Evolutionary conservation across 495 filamentous ascomycete genomes (phyloP).

Genomic region (Choiromyces venosus): DNA sequence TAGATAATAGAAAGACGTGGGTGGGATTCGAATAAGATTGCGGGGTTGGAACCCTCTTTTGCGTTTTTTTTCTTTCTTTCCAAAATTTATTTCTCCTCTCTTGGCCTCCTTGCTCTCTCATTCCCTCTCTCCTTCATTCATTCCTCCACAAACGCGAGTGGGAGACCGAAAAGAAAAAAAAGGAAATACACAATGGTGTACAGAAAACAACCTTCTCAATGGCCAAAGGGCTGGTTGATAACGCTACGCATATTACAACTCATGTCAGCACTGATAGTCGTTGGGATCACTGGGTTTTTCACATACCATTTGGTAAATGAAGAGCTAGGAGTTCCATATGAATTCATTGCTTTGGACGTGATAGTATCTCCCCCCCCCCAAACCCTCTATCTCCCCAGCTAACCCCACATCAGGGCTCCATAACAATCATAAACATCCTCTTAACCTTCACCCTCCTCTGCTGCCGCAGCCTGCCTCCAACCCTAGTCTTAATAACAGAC

Average conservation of each 20-base stretch:
- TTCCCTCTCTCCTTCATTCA: slow-evolving; percentile 8
- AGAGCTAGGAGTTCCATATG: slow-evolving; percentile 32
- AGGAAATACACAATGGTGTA: slow-evolving; percentile 7
- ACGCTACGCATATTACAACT: slow-evolving; percentile 29
- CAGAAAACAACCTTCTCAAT: slow-evolving; percentile 28
- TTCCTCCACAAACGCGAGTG: background rate
- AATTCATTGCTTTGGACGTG: slow-evolving; percentile 30
- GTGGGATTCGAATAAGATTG: background rate
- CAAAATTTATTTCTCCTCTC: slow-evolving; percentile 3
- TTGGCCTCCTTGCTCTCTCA: slow-evolving; percentile 5
- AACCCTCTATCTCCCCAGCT: background rate
- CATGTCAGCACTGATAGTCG: slow-evolving; percentile 15
- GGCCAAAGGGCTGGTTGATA: slow-evolving; percentile 34
- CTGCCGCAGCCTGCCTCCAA: slow-evolving; percentile 21
- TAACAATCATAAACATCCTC: slow-evolving; percentile 26
- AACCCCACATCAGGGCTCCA: slow-evolving; percentile 12
- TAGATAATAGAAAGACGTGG: background rate
- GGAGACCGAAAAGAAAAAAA: background rate
- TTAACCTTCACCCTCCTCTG: slow-evolving; percentile 21
- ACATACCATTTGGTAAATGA: slow-evolving; percentile 32
- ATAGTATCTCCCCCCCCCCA: slow-evolving; percentile 26
- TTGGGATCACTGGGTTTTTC: slow-evolving; percentile 34
- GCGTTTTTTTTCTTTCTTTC: background rate
- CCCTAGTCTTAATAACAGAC: slow-evolving; percentile 27
- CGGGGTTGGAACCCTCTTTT: background rate